phyloP scores from a whole-genome alignment of 768 basidiomycete genomes.

The Collybia mongolica region DNA sequence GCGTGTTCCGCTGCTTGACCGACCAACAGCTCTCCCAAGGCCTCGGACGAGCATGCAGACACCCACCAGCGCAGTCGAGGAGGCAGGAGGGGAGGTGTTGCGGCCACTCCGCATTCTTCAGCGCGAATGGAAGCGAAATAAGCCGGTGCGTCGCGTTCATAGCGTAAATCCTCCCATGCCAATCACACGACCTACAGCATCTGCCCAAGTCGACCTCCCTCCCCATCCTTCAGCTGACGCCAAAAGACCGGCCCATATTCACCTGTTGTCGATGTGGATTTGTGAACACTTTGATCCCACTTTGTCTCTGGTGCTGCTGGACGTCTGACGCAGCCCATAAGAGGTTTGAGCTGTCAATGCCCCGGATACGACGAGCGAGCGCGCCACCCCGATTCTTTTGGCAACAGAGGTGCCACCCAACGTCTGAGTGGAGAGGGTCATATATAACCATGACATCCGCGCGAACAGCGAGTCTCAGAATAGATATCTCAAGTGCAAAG shows the following conservation, averaged over 20 bases:
- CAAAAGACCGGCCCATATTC: constrained; percentile 38
- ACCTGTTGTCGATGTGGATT: constrained; percentile 47
- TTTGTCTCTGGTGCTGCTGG: constrained; percentile 54
- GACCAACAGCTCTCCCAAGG: no score
- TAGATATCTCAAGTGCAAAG: no score
- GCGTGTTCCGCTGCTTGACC: not conserved
- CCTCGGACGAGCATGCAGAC: no score
- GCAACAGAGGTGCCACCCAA: constrained; percentile 4
- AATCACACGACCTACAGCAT: constrained; percentile 26
- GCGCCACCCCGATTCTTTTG: constrained; percentile 22
- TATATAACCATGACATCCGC: no score
- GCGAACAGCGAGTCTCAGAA: no score
- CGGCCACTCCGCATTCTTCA: constrained; percentile 30
- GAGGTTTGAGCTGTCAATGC: constrained; percentile 35
- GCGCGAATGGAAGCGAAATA: constrained; percentile 41
- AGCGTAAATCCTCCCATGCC: constrained; percentile 4
- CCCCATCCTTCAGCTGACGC: constrained; percentile 41
- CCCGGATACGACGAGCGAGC: constrained; percentile 33
- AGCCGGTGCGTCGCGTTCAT: constrained; percentile 26
- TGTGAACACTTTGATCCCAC: constrained; percentile 43
- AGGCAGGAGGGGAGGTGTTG: not conserved
- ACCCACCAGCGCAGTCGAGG: no score
- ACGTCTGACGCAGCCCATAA: constrained; percentile 37
- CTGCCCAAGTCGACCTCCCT: constrained; percentile 45
- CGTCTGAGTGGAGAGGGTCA: not conserved